Conservation (phyloP, 2,329 filamentous ascomycete genomes). For the Pseudogymnoascus sp. region DNA sequence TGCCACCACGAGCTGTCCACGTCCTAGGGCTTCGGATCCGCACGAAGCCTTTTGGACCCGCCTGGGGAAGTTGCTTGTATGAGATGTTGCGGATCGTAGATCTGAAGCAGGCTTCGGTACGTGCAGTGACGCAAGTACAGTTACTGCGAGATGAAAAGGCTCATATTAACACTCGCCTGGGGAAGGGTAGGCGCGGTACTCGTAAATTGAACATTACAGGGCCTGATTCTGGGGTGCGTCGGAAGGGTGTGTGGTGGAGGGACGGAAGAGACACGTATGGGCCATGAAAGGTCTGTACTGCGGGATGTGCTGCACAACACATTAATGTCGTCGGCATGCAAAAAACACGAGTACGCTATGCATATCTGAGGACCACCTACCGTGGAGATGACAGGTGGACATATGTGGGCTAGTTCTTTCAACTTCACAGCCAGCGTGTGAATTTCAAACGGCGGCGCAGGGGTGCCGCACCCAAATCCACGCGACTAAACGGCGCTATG, state of each 20-base stretch:
- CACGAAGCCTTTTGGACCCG: not conserved
- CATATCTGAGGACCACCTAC: not conserved
- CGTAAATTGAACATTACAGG: not conserved
- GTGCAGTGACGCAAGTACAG: slow-evolving; percentile 4
- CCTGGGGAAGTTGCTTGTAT: not conserved
- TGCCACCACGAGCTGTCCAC: not conserved
- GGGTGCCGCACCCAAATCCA: not conserved
- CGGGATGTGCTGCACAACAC: slow-evolving; percentile 4
- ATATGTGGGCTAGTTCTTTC: slow-evolving; percentile 1
- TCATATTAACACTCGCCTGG: not conserved
- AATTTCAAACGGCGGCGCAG: slow-evolving; percentile 6
- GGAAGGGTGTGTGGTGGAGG: not conserved
- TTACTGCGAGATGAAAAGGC: not conserved
- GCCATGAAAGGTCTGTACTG: not conserved
- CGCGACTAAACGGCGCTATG: not conserved
- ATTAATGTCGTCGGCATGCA: slow-evolving; percentile 1
- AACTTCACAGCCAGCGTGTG: slow-evolving; percentile 2
- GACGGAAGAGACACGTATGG: slow-evolving; percentile 1
- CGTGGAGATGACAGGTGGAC: not conserved
- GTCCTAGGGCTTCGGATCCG: not conserved
- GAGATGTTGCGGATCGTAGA: slow-evolving; percentile 6
- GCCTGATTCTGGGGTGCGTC: slow-evolving; percentile 1
- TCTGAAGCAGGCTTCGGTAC: slow-evolving; percentile 2
- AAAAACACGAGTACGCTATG: not conserved
- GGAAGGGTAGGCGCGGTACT: slow-evolving; percentile 5